phyloP scores from a whole-genome alignment of 2,329 filamentous ascomycete species.

The Talaromyces sp. region DNA sequence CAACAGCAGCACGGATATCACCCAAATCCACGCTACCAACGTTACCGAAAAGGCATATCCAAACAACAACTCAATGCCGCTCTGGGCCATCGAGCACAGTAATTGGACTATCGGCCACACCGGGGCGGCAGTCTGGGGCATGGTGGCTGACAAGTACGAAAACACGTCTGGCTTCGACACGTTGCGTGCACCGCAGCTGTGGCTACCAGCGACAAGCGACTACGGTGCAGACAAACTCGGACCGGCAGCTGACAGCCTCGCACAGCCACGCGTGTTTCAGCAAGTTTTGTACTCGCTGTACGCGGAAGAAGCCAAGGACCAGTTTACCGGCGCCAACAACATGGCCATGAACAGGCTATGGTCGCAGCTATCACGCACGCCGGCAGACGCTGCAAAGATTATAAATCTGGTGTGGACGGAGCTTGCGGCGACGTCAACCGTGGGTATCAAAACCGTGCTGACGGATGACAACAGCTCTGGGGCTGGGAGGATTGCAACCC shows the following conservation, averaged over 20 bases:
- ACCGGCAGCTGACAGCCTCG: background rate
- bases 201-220: conserved; percentile 18
- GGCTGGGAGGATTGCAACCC: background rate
- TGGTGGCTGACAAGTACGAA: conserved; percentile 28
- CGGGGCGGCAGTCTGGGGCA: conserved; percentile 36
- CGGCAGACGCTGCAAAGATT: conserved; percentile 27
- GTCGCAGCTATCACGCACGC: conserved; percentile 29
- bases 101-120: conserved; percentile 20
- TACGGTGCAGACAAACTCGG: background rate
- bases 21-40: conserved; percentile 27
- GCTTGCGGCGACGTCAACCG: conserved; percentile 37
- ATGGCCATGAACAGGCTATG: conserved; percentile 40
- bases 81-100: conserved; percentile 37
- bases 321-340: conserved; percentile 23
- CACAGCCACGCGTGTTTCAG: background rate
- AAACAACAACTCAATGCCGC: conserved; percentile 23
- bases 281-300: conserved; percentile 1
- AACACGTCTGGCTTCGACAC: conserved; percentile 28
- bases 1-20: conserved; percentile 38
- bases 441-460: conserved; percentile 28
- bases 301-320: conserved; percentile 34
- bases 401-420: conserved; percentile 45
- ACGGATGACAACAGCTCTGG: background rate
- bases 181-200: conserved; percentile 24
- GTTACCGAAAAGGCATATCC: conserved; percentile 35